These are phyloP conservation scores for Ballota nigra DNA, from an alignment of 257 asterid genomes.

Conservation along the genomic window DNA sequence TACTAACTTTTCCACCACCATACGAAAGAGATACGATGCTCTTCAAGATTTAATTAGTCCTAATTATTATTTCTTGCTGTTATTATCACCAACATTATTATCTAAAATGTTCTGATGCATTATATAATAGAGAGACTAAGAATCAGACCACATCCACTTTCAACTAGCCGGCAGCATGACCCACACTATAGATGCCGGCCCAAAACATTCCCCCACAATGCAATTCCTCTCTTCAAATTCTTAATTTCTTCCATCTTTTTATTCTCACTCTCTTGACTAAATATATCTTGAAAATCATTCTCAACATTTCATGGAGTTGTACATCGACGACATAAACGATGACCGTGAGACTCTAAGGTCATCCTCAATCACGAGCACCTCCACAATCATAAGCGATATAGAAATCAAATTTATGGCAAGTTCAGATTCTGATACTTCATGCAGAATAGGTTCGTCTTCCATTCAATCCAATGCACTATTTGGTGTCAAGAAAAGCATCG, in stretches of 20 bases:
- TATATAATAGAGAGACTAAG: too few species aligned
- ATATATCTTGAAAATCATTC: not conserved
- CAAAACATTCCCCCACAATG: conserved; percentile 31
- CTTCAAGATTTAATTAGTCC: conserved; percentile 2
- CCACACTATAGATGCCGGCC: conserved; percentile 56
- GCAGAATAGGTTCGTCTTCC: not conserved
- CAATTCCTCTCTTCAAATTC: conserved; percentile 2
- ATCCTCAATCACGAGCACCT: conserved; percentile 22
- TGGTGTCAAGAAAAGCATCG: not conserved
- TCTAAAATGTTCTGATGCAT: not conserved
- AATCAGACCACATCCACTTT: conserved; percentile 21
- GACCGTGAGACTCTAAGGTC: conserved; percentile 14
- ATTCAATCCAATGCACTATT: not conserved
- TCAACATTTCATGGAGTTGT: conserved; percentile 29
- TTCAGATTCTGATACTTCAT: conserved; percentile 25
- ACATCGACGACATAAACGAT: conserved; percentile 2
- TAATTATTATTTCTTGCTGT: not conserved
- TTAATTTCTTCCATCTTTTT: not conserved
- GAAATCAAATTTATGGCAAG: conserved; percentile 14
- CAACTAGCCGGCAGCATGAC: conserved; percentile 59
- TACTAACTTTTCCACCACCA: not conserved
- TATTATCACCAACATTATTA: conserved; percentile 15
- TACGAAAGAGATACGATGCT: not conserved
- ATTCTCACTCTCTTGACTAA: not conserved
- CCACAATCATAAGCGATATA: conserved; percentile 5